Evolutionary conservation across 805 yeast species (phyloP), one percentile per base, ranked within the genome.

Genomic region (Candida piceae): DNA sequence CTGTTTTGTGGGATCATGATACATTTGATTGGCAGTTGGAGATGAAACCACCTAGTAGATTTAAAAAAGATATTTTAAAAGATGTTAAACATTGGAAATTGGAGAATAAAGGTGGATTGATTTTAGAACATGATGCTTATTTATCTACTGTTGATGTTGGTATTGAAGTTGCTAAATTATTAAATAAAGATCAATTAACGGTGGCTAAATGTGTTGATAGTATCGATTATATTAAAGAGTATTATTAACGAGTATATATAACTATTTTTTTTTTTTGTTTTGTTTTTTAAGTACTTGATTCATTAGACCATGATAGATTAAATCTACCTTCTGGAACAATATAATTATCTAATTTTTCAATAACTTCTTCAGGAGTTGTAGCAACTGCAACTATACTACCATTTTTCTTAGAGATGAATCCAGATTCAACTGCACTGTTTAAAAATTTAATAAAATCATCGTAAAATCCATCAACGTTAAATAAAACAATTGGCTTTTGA

Each of bases 1-100:
- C 84, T 4, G 96, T 84, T 18, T 61, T 90, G 23, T 90, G 97
- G 98, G 93, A 87, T 55, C 76, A 72, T 51, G 97, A 90, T 60
- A 77, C 96, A 0, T 80, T 80, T 62, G 97, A 90, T 60, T 90
- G 97, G 97, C 76, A 77, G 55, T 62, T 88, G 53, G 66, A 74
- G 26, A 66, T 70, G 2, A 67, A 66, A 16, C 68, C 72, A 16
- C 52, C 56, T 4, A 44, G 42, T 11, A 70, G 72, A 46, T 68
- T 77, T 1, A 77, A 74, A 37, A 54, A 56, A 2, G 72, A 73
- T 29, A 77, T 89, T 26, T 62, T 70, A 29, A 53, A 55, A 3
- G 87, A 82, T 26, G 78, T 84, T 3, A 54, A 52, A 3, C 49
- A 50, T 7, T 87, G 90, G 83, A 57, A 58, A 31, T 33, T 45